Evolutionary conservation across 495 filamentous ascomycete species (phyloP), one percentile per base, ranked within the genome.

Genomic region (Bathelium albidoporum): DNA sequence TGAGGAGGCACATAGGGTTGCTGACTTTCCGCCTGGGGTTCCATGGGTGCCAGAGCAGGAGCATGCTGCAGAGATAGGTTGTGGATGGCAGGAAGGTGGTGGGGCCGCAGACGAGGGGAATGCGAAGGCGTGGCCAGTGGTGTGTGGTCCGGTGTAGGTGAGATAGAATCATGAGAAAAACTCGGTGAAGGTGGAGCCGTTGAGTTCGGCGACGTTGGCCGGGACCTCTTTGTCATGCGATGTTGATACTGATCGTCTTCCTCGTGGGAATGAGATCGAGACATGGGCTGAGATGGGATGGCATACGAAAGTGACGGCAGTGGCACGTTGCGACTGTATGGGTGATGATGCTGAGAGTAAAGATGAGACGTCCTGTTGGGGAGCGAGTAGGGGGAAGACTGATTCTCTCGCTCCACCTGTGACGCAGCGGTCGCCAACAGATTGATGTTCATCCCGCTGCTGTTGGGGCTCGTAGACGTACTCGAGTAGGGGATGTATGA

Each of bases 171-270:
- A 75, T 96, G 89, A 5, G 94, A 96, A 77, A 96, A 97, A 34
- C 90, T 96, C n/a, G 94, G 94, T 1, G 94, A 97, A 31, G 93
- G 95, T 31, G 94, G 94, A 24, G 92, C 93, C 2, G 94, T 97
- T 44, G 91, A 96, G 74, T 90, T 87, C 18, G 94, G 95, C 3
- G 95, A 96, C 73, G 89, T 91, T 41, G 94, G 94, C 62, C 94
- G 80, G 61, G 92, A 96, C 53, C 89, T 85, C 79, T 96, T 96
- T 32, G 86, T 84, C 62, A 86, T 83, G 41, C 89, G 84, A 44
- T 87, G 83, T n/a, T 74, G 79, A 65, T 89, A 90, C 28, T 83
- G 82, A 66, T 87, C 81, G 44, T 93, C 88, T 0, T 90, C 88
- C 60, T 97, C 93, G 68, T 93, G 85, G 14, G 91, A 95, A 74